phyloP scores from a whole-genome alignment of 495 filamentous ascomycete species.

The Aspergillus conjunctus region DNA sequence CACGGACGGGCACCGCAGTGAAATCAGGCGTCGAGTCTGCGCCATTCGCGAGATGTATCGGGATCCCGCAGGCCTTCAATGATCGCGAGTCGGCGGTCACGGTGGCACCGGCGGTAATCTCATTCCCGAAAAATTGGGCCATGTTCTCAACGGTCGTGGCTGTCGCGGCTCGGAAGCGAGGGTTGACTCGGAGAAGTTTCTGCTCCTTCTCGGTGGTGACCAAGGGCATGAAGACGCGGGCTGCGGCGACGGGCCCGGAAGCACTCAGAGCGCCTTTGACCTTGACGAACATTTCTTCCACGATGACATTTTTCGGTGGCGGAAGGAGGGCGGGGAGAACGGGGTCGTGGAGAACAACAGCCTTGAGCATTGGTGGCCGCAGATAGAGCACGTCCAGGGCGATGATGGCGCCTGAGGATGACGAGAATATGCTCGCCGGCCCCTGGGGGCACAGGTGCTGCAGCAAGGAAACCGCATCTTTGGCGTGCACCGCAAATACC shows the following conservation, averaged over 20 bases:
- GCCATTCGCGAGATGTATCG: neutral
- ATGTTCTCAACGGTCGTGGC: neutral
- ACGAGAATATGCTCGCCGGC: neutral
- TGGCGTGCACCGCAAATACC: neutral
- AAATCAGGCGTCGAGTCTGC: constrained; percentile 5
- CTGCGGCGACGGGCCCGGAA: neutral
- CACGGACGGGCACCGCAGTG: neutral
- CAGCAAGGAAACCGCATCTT: neutral
- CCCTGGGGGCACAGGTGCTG: neutral
- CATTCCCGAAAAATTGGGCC: neutral
- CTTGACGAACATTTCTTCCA: neutral
- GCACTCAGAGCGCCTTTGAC: neutral
- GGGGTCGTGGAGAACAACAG: neutral
- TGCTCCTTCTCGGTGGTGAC: neutral
- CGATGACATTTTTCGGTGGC: neutral
- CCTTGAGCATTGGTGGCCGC: neutral
- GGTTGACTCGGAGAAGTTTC: neutral
- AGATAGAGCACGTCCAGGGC: constrained; percentile 2
- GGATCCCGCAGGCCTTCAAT: neutral
- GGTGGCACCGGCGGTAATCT: neutral
- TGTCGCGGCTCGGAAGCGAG: neutral
- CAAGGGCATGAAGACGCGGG: neutral
- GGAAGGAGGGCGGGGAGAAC: neutral
- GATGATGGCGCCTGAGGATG: neutral
- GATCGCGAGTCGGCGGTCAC: neutral